A percentile compares a stretch with the other conserved stretches of the same genome.
phyloP scores from a whole-genome alignment of 176 grass and related monocot species.

The Zoysia japonica region DNA sequence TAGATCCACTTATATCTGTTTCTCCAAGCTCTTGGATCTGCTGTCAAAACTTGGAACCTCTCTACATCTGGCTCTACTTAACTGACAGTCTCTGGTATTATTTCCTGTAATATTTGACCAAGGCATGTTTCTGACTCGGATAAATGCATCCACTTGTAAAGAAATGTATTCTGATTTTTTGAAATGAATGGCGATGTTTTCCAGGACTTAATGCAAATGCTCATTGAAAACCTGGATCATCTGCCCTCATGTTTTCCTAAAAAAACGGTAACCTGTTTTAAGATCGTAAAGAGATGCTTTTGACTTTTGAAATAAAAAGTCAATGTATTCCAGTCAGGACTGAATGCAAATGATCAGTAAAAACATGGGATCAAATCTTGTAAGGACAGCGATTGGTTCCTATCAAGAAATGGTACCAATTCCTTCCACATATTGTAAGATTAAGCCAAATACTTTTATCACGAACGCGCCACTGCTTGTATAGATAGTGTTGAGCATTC shows the following conservation, averaged over 20 bases:
- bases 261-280: background rate
- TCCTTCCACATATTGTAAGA: no score
- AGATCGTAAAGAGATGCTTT: background rate
- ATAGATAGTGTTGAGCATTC: no score
- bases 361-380: background rate
- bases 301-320: constrained; percentile 14
- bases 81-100: background rate
- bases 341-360: background rate
- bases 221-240: background rate
- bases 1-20: constrained; percentile 29
- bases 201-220: no score
- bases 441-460: no score
- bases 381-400: no score
- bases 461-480: no score
- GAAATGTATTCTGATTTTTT: background rate
- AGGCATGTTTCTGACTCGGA: background rate
- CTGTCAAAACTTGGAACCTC: constrained; percentile 23
- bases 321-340: background rate
- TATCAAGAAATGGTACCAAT: no score
- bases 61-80: background rate
- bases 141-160: constrained; percentile 1
- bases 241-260: no score
- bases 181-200: background rate
- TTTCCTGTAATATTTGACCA: background rate
- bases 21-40: background rate